Percentiles rank a stretch among this genome's conserved stretches.
Conservation (phyloP, 441 rosid species). For the Arabidopsis lyrata region DNA sequence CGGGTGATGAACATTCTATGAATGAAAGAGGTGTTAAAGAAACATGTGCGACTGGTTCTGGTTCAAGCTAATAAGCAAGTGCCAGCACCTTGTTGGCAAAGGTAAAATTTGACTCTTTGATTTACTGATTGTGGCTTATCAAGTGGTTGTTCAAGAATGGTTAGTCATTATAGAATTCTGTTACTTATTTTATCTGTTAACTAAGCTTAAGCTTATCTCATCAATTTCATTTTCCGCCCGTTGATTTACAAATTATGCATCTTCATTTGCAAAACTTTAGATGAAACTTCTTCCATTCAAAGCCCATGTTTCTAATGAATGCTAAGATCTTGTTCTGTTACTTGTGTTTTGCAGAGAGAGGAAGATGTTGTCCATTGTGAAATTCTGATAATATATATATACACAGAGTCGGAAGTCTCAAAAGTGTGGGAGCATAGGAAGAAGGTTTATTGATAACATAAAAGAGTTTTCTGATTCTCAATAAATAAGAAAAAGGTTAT, state of each 20-base stretch:
- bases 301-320: background rate
- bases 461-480: slow-evolving; percentile 29
- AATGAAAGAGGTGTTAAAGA: slow-evolving; percentile 48
- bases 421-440: slow-evolving; percentile 39
- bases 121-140: slow-evolving; percentile 20
- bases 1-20: slow-evolving; percentile 41
- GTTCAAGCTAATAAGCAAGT: slow-evolving; percentile 50
- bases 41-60: slow-evolving; percentile 61
- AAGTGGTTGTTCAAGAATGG: slow-evolving; percentile 11
- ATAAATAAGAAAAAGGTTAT: slow-evolving; percentile 13
- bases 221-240: background rate
- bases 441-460: slow-evolving; percentile 11
- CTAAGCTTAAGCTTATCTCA: background rate
- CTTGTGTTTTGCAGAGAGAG: slow-evolving; percentile 29
- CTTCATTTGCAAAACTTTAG: background rate
- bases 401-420: slow-evolving; percentile 26
- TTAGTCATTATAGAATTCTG: background rate
- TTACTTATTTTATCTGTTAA: background rate
- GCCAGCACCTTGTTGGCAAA: slow-evolving; percentile 38
- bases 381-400: slow-evolving; percentile 33
- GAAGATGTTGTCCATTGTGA: slow-evolving; percentile 24
- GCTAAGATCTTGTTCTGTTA: slow-evolving; percentile 27
- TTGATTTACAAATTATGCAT: background rate
- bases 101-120: slow-evolving; percentile 25
- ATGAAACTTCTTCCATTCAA: background rate